Conservation (phyloP, 805 yeast genomes). For the Candida fluviatilis region DNA sequence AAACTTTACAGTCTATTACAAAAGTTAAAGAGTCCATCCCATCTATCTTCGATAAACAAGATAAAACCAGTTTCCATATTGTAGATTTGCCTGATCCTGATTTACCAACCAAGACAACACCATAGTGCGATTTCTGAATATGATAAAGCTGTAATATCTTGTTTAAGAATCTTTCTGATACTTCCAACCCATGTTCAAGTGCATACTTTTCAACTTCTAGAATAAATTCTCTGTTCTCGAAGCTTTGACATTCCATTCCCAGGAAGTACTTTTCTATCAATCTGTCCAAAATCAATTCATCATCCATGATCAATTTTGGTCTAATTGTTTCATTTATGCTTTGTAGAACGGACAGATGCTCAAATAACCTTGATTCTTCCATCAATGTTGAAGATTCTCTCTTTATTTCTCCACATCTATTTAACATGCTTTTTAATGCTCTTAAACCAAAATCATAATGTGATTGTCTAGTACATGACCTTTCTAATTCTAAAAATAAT, state of each 20-base stretch:
- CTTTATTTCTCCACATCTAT: slow-evolving; percentile 50
- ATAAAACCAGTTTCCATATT: slow-evolving; percentile 45
- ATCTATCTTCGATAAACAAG: slow-evolving; percentile 36
- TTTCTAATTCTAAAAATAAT: slow-evolving; percentile 47
- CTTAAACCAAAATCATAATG: slow-evolving; percentile 93
- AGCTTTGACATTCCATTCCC: slow-evolving; percentile 11
- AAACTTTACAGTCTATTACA: slow-evolving; percentile 70
- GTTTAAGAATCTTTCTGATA: slow-evolving; percentile 41
- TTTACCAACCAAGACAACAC: slow-evolving; percentile 75
- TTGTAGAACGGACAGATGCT: slow-evolving; percentile 36
- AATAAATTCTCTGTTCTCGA: slow-evolving; percentile 22
- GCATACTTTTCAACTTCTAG: slow-evolving; percentile 23
- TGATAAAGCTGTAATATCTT: slow-evolving; percentile 62
- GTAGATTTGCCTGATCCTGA: slow-evolving; percentile 74
- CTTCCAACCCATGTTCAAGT: slow-evolving; percentile 21
- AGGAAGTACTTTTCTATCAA: slow-evolving; percentile 24
- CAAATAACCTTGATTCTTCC: slow-evolving; percentile 11
- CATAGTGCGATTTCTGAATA: slow-evolving; percentile 63
- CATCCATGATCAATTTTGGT: slow-evolving; percentile 62
- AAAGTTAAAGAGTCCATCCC: slow-evolving; percentile 35
- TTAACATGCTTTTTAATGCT: slow-evolving; percentile 65
- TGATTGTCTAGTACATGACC: slow-evolving; percentile 43
- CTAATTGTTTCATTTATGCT: slow-evolving; percentile 59
- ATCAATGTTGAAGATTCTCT: slow-evolving; percentile 13
- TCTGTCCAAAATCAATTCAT: slow-evolving; percentile 38